These are phyloP conservation scores for Penicillium steckii DNA, from an alignment of 495 filamentous ascomycete species.

Conservation along the genomic window DNA sequence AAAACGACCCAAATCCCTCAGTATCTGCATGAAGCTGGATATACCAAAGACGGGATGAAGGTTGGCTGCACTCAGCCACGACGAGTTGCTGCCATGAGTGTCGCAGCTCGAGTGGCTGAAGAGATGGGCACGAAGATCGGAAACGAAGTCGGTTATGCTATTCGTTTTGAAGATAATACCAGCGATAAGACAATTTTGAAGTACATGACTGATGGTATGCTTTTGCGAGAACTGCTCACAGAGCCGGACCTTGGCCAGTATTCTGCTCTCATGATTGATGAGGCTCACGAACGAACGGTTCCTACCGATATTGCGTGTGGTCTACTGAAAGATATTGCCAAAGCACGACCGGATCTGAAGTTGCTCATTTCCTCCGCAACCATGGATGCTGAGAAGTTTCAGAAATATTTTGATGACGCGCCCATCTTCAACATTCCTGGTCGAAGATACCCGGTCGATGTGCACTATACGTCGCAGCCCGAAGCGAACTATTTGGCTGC, in stretches of 20 bases:
- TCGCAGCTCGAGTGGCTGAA: slow-evolving; percentile 90
- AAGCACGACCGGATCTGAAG: slow-evolving; percentile 84
- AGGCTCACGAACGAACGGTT: slow-evolving; percentile 92
- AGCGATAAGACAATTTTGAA: slow-evolving; percentile 91
- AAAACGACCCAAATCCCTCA: slow-evolving; percentile 91
- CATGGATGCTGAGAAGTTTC: slow-evolving; percentile 92
- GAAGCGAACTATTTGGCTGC: slow-evolving; percentile 95
- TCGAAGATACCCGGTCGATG: slow-evolving; percentile 84
- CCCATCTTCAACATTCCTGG: slow-evolving; percentile 97
- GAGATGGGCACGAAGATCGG: slow-evolving; percentile 91
- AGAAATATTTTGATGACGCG: slow-evolving; percentile 87
- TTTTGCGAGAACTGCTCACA: slow-evolving; percentile 86
- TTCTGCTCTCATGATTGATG: slow-evolving; percentile 91
- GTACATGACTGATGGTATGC: slow-evolving; percentile 99
- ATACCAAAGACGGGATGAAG: slow-evolving; percentile 68
- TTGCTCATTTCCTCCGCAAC: slow-evolving; percentile 93
- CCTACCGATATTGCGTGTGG: slow-evolving; percentile 90
- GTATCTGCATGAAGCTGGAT: slow-evolving; percentile 84
- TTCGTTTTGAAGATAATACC: slow-evolving; percentile 93
- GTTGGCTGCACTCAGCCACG: slow-evolving; percentile 72
- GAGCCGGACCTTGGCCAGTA: slow-evolving; percentile 87
- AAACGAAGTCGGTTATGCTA: slow-evolving; percentile 91
- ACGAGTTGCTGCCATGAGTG: slow-evolving; percentile 94
- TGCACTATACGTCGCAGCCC: slow-evolving; percentile 88
- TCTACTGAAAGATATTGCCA: slow-evolving; percentile 87